These are phyloP conservation scores for Suillus discolor DNA, from an alignment of 768 basidiomycete species.

Conservation along the genomic window DNA sequence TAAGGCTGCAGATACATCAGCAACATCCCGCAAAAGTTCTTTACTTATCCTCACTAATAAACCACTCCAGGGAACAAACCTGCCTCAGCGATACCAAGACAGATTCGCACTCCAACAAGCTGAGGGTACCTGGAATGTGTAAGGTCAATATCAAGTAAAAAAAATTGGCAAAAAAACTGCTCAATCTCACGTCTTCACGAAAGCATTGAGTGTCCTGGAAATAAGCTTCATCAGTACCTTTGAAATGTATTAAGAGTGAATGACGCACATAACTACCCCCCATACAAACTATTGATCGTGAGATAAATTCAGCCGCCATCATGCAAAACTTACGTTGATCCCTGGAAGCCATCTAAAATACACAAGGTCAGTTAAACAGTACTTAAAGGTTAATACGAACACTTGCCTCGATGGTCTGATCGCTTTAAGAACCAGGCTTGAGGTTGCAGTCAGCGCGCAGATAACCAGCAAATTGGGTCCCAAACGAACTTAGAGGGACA, in stretches of 20 bases:
- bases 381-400: conserved; percentile 19
- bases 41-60: conserved; percentile 55
- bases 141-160: not conserved
- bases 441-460: not conserved
- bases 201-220: conserved; percentile 61
- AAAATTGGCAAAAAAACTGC: not conserved
- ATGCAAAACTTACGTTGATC: conserved; percentile 49
- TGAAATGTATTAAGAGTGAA: not conserved
- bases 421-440: conserved; percentile 50
- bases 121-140: conserved; percentile 55
- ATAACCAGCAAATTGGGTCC: not conserved
- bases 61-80: conserved; percentile 74
- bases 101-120: conserved; percentile 57
- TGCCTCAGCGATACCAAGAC: conserved; percentile 68
- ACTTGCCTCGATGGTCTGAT: conserved; percentile 60
- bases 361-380: not conserved
- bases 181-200: conserved; percentile 58
- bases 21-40: too few relatives aligned
- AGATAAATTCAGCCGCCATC: conserved; percentile 3
- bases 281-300: conserved; percentile 41
- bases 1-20: conserved; percentile 41
- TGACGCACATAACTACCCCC: conserved; percentile 62
- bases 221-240: not conserved
- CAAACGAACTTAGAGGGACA: conserved; percentile 62
- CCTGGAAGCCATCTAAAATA: conserved; percentile 59